Percentiles rank a stretch among this genome's conserved stretches.
These are phyloP conservation scores for Pseudofabraea citricarpa DNA, from an alignment of 2,329 filamentous ascomycete species.

Conservation along the genomic window DNA sequence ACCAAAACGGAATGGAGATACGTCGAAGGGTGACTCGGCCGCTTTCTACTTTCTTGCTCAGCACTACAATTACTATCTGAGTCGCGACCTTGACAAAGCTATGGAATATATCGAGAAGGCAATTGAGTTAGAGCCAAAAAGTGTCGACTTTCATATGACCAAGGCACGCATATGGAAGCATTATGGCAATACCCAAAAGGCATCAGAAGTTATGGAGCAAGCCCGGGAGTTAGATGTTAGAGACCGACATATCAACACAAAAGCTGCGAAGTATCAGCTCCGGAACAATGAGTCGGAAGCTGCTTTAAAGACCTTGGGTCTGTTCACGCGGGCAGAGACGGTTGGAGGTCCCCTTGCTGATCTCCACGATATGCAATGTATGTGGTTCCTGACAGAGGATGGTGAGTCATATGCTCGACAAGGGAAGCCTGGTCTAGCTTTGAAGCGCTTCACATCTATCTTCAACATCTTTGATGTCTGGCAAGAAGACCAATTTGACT, in stretches of 20 bases:
- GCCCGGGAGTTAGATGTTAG: conserved; percentile 81
- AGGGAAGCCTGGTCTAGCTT: conserved; percentile 74
- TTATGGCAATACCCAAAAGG: conserved; percentile 70
- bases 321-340: conserved; percentile 91
- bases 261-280: conserved; percentile 93
- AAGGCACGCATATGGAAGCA: conserved; percentile 96
- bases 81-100: conserved; percentile 78
- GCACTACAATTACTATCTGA: conserved; percentile 91
- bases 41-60: conserved; percentile 92
- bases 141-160: conserved; percentile 90
- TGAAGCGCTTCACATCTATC: conserved; percentile 88
- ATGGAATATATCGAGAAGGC: conserved; percentile 78
- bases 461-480: conserved; percentile 93
- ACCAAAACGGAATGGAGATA: conserved; percentile 36
- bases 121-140: conserved; percentile 71
- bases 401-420: conserved; percentile 83
- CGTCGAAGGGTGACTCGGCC: conserved; percentile 66
- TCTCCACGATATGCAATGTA: conserved; percentile 95
- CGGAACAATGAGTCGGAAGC: conserved; percentile 87
- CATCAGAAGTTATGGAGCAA: conserved; percentile 81
- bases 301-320: conserved; percentile 80
- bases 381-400: conserved; percentile 96
- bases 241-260: conserved; percentile 97
- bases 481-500: conserved; percentile 98
- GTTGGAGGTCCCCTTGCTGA: conserved; percentile 84